Evolutionary conservation across 352 stramenopile genomes (phyloP).

Genomic region (Globisporangium okanoganense): DNA sequence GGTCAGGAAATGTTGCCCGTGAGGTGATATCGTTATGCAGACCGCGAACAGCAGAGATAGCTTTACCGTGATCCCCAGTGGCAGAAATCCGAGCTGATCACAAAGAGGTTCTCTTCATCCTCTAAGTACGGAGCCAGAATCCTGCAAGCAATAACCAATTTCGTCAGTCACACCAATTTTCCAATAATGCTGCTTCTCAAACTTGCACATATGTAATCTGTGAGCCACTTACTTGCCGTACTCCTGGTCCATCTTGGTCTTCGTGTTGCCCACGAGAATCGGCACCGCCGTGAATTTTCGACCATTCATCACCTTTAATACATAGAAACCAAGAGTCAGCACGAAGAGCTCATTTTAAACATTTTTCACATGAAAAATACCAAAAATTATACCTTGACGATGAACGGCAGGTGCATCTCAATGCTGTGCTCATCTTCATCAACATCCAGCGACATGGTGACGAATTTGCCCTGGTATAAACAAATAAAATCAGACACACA

Average conservation of each 20-base stretch:
- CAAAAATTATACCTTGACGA: slow-evolving; percentile 71
- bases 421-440: slow-evolving; percentile 97
- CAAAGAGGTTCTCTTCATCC: slow-evolving; percentile 90
- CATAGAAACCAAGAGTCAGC: neutral
- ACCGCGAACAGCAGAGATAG: neutral
- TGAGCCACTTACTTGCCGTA: slow-evolving; percentile 77
- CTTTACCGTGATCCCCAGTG: slow-evolving; percentile 90
- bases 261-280: slow-evolving; percentile 96
- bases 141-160: slow-evolving; percentile 22
- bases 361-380: neutral
- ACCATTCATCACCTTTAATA: slow-evolving; percentile 57
- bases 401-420: slow-evolving; percentile 97
- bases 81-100: slow-evolving; percentile 97
- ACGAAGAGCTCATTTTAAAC: neutral
- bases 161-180: neutral
- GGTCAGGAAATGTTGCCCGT: neutral
- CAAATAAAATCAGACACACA: neutral
- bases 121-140: slow-evolving; percentile 92
- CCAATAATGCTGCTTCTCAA: neutral
- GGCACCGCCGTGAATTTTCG: slow-evolving; percentile 89
- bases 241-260: slow-evolving; percentile 67
- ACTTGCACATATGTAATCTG: neutral
- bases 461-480: slow-evolving; percentile 56
- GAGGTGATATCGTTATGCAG: neutral
- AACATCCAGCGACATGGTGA: slow-evolving; percentile 74